A percentile compares a stretch with the other conserved stretches of the same genome.
phyloP scores from a whole-genome alignment of 306 rosid species.

The Pachyrhizus erosus region DNA sequence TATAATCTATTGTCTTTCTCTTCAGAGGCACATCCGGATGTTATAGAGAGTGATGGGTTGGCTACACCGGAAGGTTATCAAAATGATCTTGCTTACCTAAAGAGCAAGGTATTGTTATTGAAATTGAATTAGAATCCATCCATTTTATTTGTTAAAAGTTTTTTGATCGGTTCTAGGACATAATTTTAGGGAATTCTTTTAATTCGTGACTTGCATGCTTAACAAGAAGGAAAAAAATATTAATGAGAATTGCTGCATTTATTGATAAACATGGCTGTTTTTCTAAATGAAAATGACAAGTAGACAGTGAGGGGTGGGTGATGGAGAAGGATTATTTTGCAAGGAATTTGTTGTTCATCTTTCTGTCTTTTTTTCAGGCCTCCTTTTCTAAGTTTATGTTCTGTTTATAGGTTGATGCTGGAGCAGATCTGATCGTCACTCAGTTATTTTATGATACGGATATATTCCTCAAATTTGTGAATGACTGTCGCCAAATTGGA shows the following conservation, averaged over 20 bases:
- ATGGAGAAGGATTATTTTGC: constrained; percentile 17
- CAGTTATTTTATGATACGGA: constrained; percentile 92
- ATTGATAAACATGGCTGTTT: constrained; percentile 6
- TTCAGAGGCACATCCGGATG: constrained; percentile 94
- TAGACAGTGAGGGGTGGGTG: not conserved
- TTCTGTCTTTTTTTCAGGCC: not conserved
- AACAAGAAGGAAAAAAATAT: not conserved
- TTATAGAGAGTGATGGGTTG: constrained; percentile 72
- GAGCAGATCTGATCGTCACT: constrained; percentile 93
- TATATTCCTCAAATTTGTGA: constrained; percentile 88
- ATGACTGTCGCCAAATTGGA: constrained; percentile 98
- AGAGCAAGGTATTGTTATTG: constrained; percentile 66
- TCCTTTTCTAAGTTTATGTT: constrained; percentile 35
- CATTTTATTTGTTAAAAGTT: constrained; percentile 1
- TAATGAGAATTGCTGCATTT: constrained; percentile 14
- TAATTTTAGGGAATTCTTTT: constrained; percentile 1
- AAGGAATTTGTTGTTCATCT: not conserved
- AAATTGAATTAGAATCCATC: constrained; percentile 29
- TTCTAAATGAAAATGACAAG: constrained; percentile 11
- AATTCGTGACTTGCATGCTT: not conserved
- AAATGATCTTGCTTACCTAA: constrained; percentile 83
- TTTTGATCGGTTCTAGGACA: constrained; percentile 9
- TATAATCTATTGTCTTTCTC: constrained; percentile 31
- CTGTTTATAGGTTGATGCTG: constrained; percentile 76
- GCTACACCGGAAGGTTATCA: constrained; percentile 78